phyloP scores from a whole-genome alignment of 805 yeast genomes.

The Saccharomycopsis sp. region DNA sequence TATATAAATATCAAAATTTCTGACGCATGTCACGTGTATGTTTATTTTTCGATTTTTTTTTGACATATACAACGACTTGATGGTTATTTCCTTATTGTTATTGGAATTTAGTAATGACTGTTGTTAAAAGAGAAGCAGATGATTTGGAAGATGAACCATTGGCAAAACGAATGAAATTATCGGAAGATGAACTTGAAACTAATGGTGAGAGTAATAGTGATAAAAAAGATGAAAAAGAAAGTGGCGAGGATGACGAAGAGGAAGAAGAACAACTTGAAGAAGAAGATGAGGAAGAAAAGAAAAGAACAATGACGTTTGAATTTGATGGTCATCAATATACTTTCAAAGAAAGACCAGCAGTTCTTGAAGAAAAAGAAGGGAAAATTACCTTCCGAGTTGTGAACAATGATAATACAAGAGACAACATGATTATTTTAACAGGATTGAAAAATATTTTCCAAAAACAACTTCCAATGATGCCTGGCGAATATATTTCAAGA shows the following conservation, averaged over 20 bases:
- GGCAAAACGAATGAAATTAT: conserved; percentile 27
- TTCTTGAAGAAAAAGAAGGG: conserved; percentile 87
- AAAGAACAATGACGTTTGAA: conserved; percentile 34
- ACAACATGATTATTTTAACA: conserved; percentile 83
- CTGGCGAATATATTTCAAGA: conserved; percentile 91
- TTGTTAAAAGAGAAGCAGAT: conserved; percentile 13
- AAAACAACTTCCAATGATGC: conserved; percentile 98
- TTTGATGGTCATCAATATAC: conserved; percentile 73
- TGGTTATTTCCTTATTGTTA: conserved; percentile 19
- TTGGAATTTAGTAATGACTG: conserved; percentile 24
- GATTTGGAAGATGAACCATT: conserved; percentile 27
- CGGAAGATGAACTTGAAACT: conserved; percentile 15
- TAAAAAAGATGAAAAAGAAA: conserved; percentile 22
- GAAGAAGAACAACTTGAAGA: conserved; percentile 23
- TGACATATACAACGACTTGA: not conserved
- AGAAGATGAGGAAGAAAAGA: conserved; percentile 24
- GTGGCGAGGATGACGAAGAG: conserved; percentile 26
- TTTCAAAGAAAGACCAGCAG: conserved; percentile 90
- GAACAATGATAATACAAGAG: conserved; percentile 84
- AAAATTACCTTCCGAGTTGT: conserved; percentile 94
- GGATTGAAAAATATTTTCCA: conserved; percentile 95
- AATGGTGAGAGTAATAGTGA: too few species aligned
- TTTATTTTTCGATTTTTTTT: not conserved
- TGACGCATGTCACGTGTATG: not conserved
- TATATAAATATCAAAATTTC: not conserved